Percentiles rank a stretch among this genome's conserved stretches.
phyloP scores from a whole-genome alignment of 2,329 filamentous ascomycete species.

The Clarireedia sp. region DNA sequence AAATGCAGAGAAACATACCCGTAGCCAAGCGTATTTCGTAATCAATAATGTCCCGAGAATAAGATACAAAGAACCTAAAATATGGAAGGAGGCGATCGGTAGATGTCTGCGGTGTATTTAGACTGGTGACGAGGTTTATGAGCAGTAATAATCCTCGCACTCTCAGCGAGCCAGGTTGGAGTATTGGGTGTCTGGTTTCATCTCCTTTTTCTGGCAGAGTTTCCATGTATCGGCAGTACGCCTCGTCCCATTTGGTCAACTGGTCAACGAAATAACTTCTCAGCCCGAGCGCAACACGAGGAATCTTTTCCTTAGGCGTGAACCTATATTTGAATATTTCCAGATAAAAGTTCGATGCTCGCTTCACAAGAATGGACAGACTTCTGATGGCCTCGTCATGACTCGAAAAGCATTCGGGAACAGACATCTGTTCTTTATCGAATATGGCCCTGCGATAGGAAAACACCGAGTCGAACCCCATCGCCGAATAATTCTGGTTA shows the following conservation, averaged over 20 bases:
- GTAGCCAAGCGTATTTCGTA: neutral
- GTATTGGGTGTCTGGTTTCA: neutral
- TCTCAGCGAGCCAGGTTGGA: slow-evolving; percentile 1
- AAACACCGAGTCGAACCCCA: slow-evolving; percentile 43
- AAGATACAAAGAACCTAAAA: slow-evolving; percentile 2
- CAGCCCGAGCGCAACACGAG: neutral
- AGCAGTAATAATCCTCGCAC: neutral
- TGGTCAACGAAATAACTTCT: slow-evolving; percentile 2
- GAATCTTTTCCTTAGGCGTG: slow-evolving; percentile 29
- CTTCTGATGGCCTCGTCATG: slow-evolving; percentile 23
- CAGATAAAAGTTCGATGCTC: slow-evolving; percentile 33
- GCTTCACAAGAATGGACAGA: slow-evolving; percentile 27
- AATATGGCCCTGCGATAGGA: slow-evolving; percentile 40
- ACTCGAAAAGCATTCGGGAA: slow-evolving; percentile 31
- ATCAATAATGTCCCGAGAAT: neutral
- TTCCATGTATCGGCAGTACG: neutral
- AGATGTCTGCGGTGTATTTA: neutral
- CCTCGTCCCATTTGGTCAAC: slow-evolving; percentile 1
- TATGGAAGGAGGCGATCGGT: neutral
- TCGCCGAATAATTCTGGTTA: slow-evolving; percentile 33
- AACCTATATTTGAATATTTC: slow-evolving; percentile 12
- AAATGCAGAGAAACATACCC: neutral
- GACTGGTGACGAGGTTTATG: slow-evolving; percentile 4
- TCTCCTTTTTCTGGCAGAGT: neutral
- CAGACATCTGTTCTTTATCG: neutral